Base-by-base conservation (phyloP, 2,329 filamentous ascomycete species). In the Beauveria rudraprayagi region DNA sequence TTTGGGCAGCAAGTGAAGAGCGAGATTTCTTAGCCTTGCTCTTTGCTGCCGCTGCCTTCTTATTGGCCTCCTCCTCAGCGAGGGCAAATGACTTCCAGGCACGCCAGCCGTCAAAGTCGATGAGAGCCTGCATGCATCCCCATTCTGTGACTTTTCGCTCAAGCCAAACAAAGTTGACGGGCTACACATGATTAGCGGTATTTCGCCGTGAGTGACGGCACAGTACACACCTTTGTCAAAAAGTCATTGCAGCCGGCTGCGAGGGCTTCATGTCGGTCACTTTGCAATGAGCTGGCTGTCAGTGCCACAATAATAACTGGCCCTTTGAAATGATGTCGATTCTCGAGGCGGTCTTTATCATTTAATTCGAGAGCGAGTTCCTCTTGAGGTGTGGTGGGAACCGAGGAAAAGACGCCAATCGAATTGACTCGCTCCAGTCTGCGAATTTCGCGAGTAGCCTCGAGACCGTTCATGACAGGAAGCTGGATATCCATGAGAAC, bases 101-200 rank as follows among this genome's bases (percentile, higher is more conserved):
- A 60, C 92, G 85, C 94, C 94, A 99, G 64, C 94, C 94, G 72
- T 97, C 93, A 72, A 94, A 97, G 77, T 99, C 94, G 70, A 99
- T 97, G 26, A 99, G 82, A 10, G 94, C 94, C 78, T 97, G 94
- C 94, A 99, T 99, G 78, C 94, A 97, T 61, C 94, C 94, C 94
- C 94, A 99, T 80, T 99, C 94, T 77, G 95, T 97, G 67, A 97
- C 92, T 74, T 99, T 99, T 62, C 93, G 86, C 73, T 97, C 91
- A 28, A 99, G 84, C 92, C 93, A 99, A 63, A 95, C 89, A 71
- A 97, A 97, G 72, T 96, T 96, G 67, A 99, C 93, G 22, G 94
- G 94, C 91, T 96, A 22, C 10, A 16, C 10, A 16, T n/a, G 24
- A 16, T 57, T 57, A 57, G 55, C 43, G 10, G 24, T 30, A 16